These are phyloP conservation scores for Chaetomiaceae sp. DNA, from an alignment of 2,329 filamentous ascomycete species.

Conservation along the genomic window DNA sequence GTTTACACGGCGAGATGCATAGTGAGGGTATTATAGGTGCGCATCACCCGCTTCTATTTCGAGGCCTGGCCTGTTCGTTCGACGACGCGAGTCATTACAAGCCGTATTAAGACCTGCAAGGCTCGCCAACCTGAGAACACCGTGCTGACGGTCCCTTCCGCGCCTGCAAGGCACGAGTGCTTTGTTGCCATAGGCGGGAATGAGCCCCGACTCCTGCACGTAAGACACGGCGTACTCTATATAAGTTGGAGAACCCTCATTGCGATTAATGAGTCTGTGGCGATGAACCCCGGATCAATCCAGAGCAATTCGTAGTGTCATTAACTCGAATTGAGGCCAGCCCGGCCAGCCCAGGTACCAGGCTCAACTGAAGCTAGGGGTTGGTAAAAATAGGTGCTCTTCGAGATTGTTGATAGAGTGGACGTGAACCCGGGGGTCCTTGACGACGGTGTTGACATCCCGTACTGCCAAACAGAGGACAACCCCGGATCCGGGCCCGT, in stretches of 20 bases:
- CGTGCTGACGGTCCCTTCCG: not conserved
- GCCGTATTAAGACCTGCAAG: conserved; percentile 4
- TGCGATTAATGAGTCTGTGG: conserved; percentile 2
- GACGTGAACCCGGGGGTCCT: conserved; percentile 2
- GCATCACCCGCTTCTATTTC: conserved; percentile 3
- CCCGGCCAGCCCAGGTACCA: conserved; percentile 3
- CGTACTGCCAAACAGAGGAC: conserved; percentile 6
- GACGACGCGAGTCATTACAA: not conserved
- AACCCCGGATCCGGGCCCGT: not conserved
- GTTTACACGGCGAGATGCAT: not conserved
- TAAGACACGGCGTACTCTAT: not conserved
- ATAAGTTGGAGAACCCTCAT: not conserved
- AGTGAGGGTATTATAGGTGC: not conserved
- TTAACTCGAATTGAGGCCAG: conserved; percentile 1
- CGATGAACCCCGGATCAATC: conserved; percentile 2
- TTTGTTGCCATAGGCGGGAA: conserved; percentile 2
- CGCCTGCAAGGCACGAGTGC: not conserved
- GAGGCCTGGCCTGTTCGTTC: not conserved
- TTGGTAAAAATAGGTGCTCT: conserved; percentile 10
- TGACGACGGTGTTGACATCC: conserved; percentile 8
- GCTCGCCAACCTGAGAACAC: not conserved
- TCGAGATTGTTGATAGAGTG: conserved; percentile 6
- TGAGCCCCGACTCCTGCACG: conserved; percentile 2
- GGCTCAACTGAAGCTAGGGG: not conserved
- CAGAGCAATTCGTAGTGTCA: not conserved